Percentiles rank a stretch among this genome's conserved stretches.
Conservation (phyloP, 768 basidiomycete species). For the Candolleomyces eurysporus region DNA sequence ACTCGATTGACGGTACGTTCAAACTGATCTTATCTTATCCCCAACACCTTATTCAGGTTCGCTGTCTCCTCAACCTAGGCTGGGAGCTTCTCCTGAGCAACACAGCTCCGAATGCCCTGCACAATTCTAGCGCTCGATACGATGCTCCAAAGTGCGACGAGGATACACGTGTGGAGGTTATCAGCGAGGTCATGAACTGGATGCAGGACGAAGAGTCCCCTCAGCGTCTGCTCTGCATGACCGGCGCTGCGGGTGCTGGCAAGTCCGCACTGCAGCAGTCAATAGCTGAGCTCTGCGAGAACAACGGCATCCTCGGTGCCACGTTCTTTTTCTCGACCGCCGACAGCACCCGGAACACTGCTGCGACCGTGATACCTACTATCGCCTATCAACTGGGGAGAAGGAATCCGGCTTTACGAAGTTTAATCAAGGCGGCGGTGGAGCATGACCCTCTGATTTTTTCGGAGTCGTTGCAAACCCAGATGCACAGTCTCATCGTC, state of each 20-base stretch:
- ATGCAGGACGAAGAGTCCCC: too few relatives aligned
- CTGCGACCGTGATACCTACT: conserved; percentile 6
- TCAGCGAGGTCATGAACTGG: too few relatives aligned
- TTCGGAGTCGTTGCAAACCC: background rate
- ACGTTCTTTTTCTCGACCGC: conserved; percentile 8
- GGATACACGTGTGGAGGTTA: too few relatives aligned
- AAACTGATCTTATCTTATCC: too few relatives aligned
- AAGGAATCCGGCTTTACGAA: background rate
- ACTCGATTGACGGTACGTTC: too few relatives aligned
- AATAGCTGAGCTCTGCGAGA: background rate
- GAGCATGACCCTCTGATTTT: background rate
- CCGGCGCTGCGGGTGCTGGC: background rate
- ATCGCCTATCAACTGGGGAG: conserved; percentile 11
- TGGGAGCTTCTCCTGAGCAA: too few relatives aligned
- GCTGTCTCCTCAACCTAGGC: too few relatives aligned
- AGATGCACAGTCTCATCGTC: conserved; percentile 7
- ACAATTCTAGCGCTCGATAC: too few relatives aligned
- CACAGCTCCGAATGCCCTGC: too few relatives aligned
- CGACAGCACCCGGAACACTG: background rate
- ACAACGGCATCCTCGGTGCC: background rate
- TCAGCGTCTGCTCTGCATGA: background rate
- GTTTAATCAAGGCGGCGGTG: background rate
- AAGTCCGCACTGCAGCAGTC: background rate
- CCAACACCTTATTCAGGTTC: too few relatives aligned
- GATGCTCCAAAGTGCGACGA: too few relatives aligned